These are phyloP conservation scores for Quercus suber DNA, from an alignment of 306 rosid species.

Conservation along the genomic window DNA sequence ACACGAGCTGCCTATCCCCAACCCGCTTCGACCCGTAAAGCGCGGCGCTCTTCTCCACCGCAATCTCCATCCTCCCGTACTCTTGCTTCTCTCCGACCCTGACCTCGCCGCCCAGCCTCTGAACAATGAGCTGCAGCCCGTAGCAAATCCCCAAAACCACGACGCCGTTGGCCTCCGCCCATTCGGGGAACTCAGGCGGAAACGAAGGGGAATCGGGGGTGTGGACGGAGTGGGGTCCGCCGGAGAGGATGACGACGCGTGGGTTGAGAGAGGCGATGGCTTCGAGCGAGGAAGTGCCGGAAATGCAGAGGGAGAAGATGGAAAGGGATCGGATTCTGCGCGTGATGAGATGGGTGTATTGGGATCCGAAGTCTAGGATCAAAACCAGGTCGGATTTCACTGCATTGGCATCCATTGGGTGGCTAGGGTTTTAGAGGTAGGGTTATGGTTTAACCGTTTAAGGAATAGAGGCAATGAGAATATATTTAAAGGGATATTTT, in stretches of 20 bases:
- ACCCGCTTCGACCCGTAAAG: constrained; percentile 41
- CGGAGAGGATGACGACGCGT: constrained; percentile 79
- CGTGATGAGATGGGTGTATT: constrained; percentile 94
- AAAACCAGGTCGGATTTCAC: constrained; percentile 69
- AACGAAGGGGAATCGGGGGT: constrained; percentile 69
- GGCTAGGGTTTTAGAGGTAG: constrained; percentile 22
- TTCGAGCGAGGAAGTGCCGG: constrained; percentile 70
- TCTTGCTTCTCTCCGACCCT: constrained; percentile 71
- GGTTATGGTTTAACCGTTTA: constrained; percentile 41
- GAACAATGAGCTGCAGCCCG: constrained; percentile 85
- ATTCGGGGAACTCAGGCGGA: constrained; percentile 61
- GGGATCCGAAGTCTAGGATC: constrained; percentile 89
- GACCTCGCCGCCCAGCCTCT: constrained; percentile 82
- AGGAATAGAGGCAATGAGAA: neutral
- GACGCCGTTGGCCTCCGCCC: constrained; percentile 68
- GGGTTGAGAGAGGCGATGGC: constrained; percentile 70
- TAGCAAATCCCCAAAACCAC: constrained; percentile 83
- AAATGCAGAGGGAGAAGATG: constrained; percentile 82
- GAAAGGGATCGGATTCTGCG: constrained; percentile 86
- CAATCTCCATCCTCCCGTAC: constrained; percentile 89
- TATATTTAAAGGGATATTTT: too few species aligned
- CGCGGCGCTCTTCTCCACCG: constrained; percentile 40
- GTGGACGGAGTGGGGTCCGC: constrained; percentile 98
- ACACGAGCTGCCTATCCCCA: constrained; percentile 60
- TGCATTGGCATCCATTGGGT: constrained; percentile 54